Evolutionary conservation across 202 grass and related monocot species (phyloP).

Genomic region (Bolboschoenoplectus hybrid): DNA sequence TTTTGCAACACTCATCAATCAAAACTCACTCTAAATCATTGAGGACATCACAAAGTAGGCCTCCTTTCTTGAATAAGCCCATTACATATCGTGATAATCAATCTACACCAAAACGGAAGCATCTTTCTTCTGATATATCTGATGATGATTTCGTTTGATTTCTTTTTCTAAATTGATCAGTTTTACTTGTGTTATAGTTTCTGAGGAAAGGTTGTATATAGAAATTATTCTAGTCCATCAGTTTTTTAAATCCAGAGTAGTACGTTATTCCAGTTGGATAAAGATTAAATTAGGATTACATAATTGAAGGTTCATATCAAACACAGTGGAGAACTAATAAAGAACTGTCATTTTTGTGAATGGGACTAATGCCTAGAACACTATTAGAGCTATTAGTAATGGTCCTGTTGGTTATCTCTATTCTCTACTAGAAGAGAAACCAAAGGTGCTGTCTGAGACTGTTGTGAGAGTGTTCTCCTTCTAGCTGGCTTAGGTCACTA

Average conservation of each 20-base stretch:
- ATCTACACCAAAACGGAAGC: slow-evolving; percentile 59
- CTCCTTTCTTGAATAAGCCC: slow-evolving; percentile 57
- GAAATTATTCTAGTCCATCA: neutral
- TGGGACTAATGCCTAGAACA: slow-evolving; percentile 26
- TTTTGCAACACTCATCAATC: slow-evolving; percentile 52
- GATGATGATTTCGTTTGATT: slow-evolving; percentile 93
- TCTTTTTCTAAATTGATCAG: slow-evolving; percentile 18
- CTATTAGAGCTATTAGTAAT: slow-evolving; percentile 8
- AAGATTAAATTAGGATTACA: neutral
- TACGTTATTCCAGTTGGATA: neutral
- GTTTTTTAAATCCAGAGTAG: slow-evolving; percentile 1
- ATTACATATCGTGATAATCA: slow-evolving; percentile 49
- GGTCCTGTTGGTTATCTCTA: slow-evolving; percentile 27
- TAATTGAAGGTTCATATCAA: neutral
- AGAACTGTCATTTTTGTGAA: slow-evolving; percentile 20
- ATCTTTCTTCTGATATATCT: slow-evolving; percentile 62
- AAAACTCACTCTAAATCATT: slow-evolving; percentile 47
- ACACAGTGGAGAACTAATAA: neutral
- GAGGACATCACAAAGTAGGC: slow-evolving; percentile 43
- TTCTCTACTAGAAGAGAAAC: neutral
- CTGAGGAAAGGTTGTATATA: neutral
- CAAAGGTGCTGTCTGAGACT: slow-evolving; percentile 8
- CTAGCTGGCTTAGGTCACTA: slow-evolving; percentile 31
- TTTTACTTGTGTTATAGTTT: slow-evolving; percentile 10
- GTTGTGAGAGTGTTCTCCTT: slow-evolving; percentile 10